Evolutionary conservation across 2,329 filamentous ascomycete genomes (phyloP).

Genomic region (Hypoxylon sp.): DNA sequence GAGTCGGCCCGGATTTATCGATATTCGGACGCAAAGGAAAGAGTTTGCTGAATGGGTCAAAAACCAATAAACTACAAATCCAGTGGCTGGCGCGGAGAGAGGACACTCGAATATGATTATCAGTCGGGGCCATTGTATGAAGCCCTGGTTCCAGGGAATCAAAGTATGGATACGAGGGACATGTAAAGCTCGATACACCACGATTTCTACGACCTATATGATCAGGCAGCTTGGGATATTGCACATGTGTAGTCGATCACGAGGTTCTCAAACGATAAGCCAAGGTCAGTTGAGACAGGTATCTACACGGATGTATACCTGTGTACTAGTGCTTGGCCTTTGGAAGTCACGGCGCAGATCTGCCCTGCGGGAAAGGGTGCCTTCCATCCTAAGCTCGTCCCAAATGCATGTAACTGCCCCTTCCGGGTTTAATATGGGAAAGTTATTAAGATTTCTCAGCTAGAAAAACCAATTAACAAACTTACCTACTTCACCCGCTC

Average conservation of each 20-base stretch:
- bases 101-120: background rate
- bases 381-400: background rate
- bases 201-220: background rate
- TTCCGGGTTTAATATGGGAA: conserved; percentile 4
- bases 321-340: background rate
- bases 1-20: conserved; percentile 85
- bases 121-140: background rate
- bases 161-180: background rate
- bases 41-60: conserved; percentile 85
- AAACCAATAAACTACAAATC: conserved; percentile 45
- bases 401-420: conserved; percentile 1
- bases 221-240: background rate
- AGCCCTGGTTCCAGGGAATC: background rate
- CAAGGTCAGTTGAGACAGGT: background rate
- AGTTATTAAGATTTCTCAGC: background rate
- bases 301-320: background rate
- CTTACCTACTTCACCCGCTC: background rate
- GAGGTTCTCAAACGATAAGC: conserved; percentile 1
- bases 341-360: conserved; percentile 9
- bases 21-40: conserved; percentile 84
- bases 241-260: background rate
- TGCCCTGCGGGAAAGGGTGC: background rate
- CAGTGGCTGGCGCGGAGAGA: background rate
- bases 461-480: conserved; percentile 1
- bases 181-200: background rate